Base-by-base conservation (phyloP, 2,329 filamentous ascomycete species). In the Fusarium sp. region DNA sequence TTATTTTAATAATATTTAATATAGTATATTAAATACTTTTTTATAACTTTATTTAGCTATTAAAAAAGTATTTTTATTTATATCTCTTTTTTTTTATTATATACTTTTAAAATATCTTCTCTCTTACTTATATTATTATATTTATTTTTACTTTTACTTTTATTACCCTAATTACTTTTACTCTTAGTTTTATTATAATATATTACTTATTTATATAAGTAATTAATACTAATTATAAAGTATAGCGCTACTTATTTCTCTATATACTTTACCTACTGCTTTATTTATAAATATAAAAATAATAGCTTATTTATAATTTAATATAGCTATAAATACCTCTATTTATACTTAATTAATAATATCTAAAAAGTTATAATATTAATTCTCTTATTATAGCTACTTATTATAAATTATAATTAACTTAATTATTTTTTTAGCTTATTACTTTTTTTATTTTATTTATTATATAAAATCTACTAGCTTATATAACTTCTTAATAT, bases 291-390 rank as follows among this genome's bases (percentile, higher is more conserved):
- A 48, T 4, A 7, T n/a, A 13, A 10, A 48, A 5, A 48, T 34
- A 5, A 48, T 3, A 0, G 44, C 44, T 14, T 20, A 17, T 51
- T 15, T 7, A 36, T 20, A 57, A 10, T 44, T 36, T 13, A 6
- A 44, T 2, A n/a, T 57, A 8, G 8, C 49, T 57, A 42, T 40
- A 18, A 49, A 57, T 49, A 10, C 43, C 20, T 57, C 34, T 26
- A 57, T 57, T 8, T 57, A 14, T 49, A 7, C 42, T 8, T 49
- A 20, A 43, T 57, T 57, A 3, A 49, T 42, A 28, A 31, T 14
- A 34, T 57, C 36, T 28, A 57, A 6, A 31, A 57, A 57, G 54
- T 36, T 57, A 3, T 8, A 4, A 42, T 57, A 7, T 15, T n/a
- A 13, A 50, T 57, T 36, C 36, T 57, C n/a, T 38, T 8, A 5